Percentiles rank a stretch among this genome's conserved stretches.
phyloP scores from a whole-genome alignment of 2,329 filamentous ascomycete species.

The Coccinonectria pachysandricola region DNA sequence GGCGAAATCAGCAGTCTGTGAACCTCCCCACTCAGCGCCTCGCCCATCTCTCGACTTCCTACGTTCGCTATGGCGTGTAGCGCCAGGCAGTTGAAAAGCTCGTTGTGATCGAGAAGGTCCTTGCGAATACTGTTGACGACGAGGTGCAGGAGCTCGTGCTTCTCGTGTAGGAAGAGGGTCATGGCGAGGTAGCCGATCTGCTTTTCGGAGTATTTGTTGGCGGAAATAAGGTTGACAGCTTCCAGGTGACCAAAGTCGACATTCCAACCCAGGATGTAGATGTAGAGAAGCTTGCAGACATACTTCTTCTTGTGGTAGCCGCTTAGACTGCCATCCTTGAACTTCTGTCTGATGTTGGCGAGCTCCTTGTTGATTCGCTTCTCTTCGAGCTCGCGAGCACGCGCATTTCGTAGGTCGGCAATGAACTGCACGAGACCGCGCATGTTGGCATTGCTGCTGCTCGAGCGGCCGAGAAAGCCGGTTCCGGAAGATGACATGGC shows the following conservation, averaged over 20 bases:
- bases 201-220: slow-evolving; percentile 96
- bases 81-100: slow-evolving; percentile 93
- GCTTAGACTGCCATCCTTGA: slow-evolving; percentile 87
- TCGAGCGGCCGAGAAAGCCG: slow-evolving; percentile 57
- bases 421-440: slow-evolving; percentile 94
- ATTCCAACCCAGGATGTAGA: slow-evolving; percentile 98
- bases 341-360: slow-evolving; percentile 96
- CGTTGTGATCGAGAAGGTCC: slow-evolving; percentile 87
- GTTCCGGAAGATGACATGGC: slow-evolving; percentile 46
- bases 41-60: slow-evolving; percentile 92
- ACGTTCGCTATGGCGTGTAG: slow-evolving; percentile 97
- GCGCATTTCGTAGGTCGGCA: slow-evolving; percentile 86
- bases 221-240: slow-evolving; percentile 94
- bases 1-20: slow-evolving; percentile 90
- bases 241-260: slow-evolving; percentile 98
- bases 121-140: slow-evolving; percentile 99
- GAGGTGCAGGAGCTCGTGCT: slow-evolving; percentile 89
- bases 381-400: slow-evolving; percentile 91
- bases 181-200: slow-evolving; percentile 98
- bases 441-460: slow-evolving; percentile 57
- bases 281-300: slow-evolving; percentile 98
- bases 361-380: slow-evolving; percentile 99
- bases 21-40: slow-evolving; percentile 83
- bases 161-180: slow-evolving; percentile 92
- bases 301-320: slow-evolving; percentile 99